Evolutionary conservation across 306 rosid genomes (phyloP), one percentile per base, ranked within the genome.

Genomic region (Cucurbita pepo): DNA sequence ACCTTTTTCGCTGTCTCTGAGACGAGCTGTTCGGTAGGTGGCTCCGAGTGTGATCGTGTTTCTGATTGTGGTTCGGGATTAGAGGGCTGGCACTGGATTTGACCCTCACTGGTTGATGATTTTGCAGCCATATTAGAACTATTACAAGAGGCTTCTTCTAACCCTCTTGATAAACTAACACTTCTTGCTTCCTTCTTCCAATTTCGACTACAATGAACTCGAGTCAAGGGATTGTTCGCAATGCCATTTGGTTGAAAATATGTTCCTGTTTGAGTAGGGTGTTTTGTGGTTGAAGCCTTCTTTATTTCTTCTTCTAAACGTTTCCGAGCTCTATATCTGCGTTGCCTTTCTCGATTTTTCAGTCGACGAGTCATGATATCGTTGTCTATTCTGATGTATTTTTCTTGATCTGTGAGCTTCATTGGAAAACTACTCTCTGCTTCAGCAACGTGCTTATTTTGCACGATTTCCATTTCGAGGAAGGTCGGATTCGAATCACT

Each of bases 111-210:
- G 62, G 76, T 74, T 53, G 80, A 56, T 75, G 71, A 61, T n/a
- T 56, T 34, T 54, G 77, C 73, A 62, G 80, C 75, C 81, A 40
- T 76, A 38, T 61, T 75, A 66, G 79, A 71, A 36, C 79, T 83
- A 71, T 74, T 76, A 64, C 72, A 53, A 21, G 80, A 74, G 74
- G 52, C 81, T 75, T 86, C 82, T 73, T 86, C 82, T 73, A 82
- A 78, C 59, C 36, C 82, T 71, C 62, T 81, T 2, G 16, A 58
- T 71, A 79, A 10, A 76, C 87, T 87, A 55, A 85, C 92, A 52
- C 37, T 80, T 57, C 97, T 82, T 38, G 98, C 98, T 64, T 94
- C 98, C 77, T 86, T 90, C 82, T 90, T 94, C 97, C 97, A 94
- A 75, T 94, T 83, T 60, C 95, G 78, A 25, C 75, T 85, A 56